A percentile compares a stretch with the other conserved stretches of the same genome.
phyloP scores from a whole-genome alignment of 805 yeast species.

The Yarrowia hollandica region DNA sequence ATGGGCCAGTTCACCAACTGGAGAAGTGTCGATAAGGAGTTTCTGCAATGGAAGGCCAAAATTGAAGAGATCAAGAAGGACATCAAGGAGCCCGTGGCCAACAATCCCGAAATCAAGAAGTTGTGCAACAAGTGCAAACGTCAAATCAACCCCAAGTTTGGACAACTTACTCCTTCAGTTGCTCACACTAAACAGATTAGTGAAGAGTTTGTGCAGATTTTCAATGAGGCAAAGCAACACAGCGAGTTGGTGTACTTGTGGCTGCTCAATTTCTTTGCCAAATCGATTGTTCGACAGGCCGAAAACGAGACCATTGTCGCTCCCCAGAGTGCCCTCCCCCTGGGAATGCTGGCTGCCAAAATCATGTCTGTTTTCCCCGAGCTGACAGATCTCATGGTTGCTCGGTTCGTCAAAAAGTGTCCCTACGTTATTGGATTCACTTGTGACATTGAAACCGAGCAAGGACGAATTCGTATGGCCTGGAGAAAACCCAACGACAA shows the following conservation, averaged over 20 bases:
- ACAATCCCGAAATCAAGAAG: conserved; percentile 14
- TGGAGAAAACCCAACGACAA: conserved; percentile 60
- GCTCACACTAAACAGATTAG: conserved; percentile 52
- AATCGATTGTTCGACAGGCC: conserved; percentile 84
- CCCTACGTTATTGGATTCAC: conserved; percentile 84
- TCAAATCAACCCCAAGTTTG: conserved; percentile 82
- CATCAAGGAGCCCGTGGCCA: conserved; percentile 56
- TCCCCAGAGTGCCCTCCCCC: conserved; percentile 74
- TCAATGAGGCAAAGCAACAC: conserved; percentile 49
- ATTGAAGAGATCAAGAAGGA: conserved; percentile 55
- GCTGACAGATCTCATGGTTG: conserved; percentile 58
- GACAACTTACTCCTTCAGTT: conserved; percentile 78
- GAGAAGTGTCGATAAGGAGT: conserved; percentile 38
- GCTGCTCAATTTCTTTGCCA: conserved; percentile 80
- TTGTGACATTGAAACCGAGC: conserved; percentile 73
- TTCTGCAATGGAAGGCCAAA: conserved; percentile 39
- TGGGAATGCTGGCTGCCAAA: conserved; percentile 63
- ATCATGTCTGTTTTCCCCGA: conserved; percentile 55
- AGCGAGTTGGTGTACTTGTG: conserved; percentile 62
- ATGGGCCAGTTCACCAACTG: conserved; percentile 34
- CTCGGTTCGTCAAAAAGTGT: conserved; percentile 88
- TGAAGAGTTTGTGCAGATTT: conserved; percentile 51
- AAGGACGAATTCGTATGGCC: conserved; percentile 83
- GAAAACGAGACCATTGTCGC: conserved; percentile 86
- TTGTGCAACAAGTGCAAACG: conserved; percentile 53